Evolutionary conservation across 331 rosid species (phyloP), one percentile per base, ranked within the genome.

Genomic region (Cydonia oblonga): DNA sequence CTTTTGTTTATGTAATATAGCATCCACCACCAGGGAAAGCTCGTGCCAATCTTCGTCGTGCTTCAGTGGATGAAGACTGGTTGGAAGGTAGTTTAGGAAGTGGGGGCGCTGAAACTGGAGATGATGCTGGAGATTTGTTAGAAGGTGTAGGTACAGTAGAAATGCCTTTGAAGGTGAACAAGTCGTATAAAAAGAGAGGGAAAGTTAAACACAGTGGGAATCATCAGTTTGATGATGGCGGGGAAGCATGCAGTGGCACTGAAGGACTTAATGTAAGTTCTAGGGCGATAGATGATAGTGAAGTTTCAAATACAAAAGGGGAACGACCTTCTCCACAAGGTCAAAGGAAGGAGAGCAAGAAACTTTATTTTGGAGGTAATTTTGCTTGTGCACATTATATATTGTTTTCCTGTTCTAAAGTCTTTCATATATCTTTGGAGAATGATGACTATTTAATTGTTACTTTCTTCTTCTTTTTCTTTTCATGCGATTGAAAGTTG

Each of bases 171-270:
- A 86, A 71, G 86, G 82, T 79, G 70, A 83, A 83, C 81, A 88
- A 82, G 68, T 53, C 25, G 23, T 76, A 81, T 70, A 69, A 81
- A 75, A 88, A 82, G 80, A 86, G 80, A 80, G 86, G 77, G 72
- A 86, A 80, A 71, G 78, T 80, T 74, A 72, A 77, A 79, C 85
- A 74, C 38, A 71, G 60, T 73, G 75, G 79, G 77, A 79, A 79
- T 70, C 75, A 81, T 71, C 80, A 71, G 38, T 78, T 75, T 82
- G 90, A 89, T 78, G 90, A 87, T 87, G 87, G 89, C 62, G 90
- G 91, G 65, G 89, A 87, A 80, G 90, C 90, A 69, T 89, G 92
- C 77, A 86, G 89, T 22, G 90, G 91, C 65, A 87, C 93, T 67
- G 96, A 82, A 85, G 97, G 89, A 60, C 73, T 75, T 70, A 78